These are phyloP conservation scores for Eimeria maxima DNA, from an alignment of 169 alveolate genomes.

Conservation along the genomic window DNA sequence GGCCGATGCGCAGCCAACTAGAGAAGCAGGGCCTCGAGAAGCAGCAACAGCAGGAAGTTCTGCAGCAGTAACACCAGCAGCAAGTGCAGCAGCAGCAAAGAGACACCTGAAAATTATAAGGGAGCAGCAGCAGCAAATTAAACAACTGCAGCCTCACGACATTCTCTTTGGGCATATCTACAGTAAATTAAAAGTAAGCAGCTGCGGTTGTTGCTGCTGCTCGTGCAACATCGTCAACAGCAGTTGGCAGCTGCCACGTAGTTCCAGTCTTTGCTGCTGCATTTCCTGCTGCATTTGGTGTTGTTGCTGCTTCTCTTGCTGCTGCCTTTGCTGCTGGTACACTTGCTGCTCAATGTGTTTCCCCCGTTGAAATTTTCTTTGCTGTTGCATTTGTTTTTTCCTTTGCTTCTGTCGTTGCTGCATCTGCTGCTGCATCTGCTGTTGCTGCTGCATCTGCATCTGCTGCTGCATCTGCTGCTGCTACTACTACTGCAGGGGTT, in stretches of 20 bases:
- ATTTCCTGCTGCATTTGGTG: too few relatives aligned
- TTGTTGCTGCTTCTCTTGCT: background rate
- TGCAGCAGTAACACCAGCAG: background rate
- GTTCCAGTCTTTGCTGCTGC: too few relatives aligned
- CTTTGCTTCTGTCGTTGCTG: slow-evolving; percentile 47
- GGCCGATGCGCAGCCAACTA: too few relatives aligned
- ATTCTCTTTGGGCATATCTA: slow-evolving; percentile 24
- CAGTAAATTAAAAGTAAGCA: background rate
- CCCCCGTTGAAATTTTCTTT: too few relatives aligned
- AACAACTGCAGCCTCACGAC: slow-evolving; percentile 37
- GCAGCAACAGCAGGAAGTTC: background rate
- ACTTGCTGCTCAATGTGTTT: too few relatives aligned
- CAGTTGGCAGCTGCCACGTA: too few relatives aligned
- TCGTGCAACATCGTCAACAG: too few relatives aligned
- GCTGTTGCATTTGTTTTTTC: too few relatives aligned
- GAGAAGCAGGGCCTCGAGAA: too few relatives aligned
- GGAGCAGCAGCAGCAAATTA: slow-evolving; percentile 21
- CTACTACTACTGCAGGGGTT: slow-evolving; percentile 23
- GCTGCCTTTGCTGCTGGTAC: slow-evolving; percentile 36
- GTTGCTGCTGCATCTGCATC: background rate
- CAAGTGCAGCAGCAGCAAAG: slow-evolving; percentile 11
- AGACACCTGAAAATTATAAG: background rate
- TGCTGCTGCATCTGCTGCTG: slow-evolving; percentile 39
- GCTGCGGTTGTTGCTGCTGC: slow-evolving; percentile 13
- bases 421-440: slow-evolving; percentile 11